Conservation (phyloP, 441 rosid genomes). For the Erodium moschatum region DNA sequence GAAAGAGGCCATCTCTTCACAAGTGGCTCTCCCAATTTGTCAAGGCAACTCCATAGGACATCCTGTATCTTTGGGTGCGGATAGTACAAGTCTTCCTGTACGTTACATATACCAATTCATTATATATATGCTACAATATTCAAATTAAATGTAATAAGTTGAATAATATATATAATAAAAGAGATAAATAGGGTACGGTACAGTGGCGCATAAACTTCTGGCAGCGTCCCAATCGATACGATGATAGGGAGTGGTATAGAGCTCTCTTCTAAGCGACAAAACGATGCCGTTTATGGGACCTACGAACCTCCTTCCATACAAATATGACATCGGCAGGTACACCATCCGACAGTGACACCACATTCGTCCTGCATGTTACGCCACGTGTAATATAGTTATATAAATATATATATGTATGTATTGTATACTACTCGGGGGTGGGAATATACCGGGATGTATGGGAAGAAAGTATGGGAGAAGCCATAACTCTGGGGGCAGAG, state of each 20-base stretch:
- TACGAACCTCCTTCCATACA: slow-evolving; percentile 37
- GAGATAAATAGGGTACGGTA: no score
- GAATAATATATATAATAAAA: no score
- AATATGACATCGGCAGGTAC: slow-evolving; percentile 32
- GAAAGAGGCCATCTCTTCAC: slow-evolving; percentile 75
- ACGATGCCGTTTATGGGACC: slow-evolving; percentile 53
- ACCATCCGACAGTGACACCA: slow-evolving; percentile 93
- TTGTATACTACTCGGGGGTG: no score
- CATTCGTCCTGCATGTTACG: slow-evolving; percentile 60
- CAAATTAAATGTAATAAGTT: no score
- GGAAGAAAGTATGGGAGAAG: slow-evolving; percentile 69
- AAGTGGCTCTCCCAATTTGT: slow-evolving; percentile 52
- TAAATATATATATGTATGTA: background rate
- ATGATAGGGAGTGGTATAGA: slow-evolving; percentile 53
- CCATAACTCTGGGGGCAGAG: slow-evolving; percentile 87
- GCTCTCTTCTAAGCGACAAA: slow-evolving; percentile 62
- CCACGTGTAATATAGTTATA: no score
- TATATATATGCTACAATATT: no score
- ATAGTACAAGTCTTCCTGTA: slow-evolving; percentile 64
- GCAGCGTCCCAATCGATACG: slow-evolving; percentile 61
- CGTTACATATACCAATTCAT: no score
- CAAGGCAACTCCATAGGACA: slow-evolving; percentile 43
- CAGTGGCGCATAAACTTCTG: slow-evolving; percentile 50
- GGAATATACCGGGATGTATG: slow-evolving; percentile 58
- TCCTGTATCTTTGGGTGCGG: slow-evolving; percentile 63